Percentiles rank a stretch among this genome's conserved stretches.
These are phyloP conservation scores for Stephania yunnanensis DNA, from an alignment of 164 flowering plant genomes.

Conservation along the genomic window DNA sequence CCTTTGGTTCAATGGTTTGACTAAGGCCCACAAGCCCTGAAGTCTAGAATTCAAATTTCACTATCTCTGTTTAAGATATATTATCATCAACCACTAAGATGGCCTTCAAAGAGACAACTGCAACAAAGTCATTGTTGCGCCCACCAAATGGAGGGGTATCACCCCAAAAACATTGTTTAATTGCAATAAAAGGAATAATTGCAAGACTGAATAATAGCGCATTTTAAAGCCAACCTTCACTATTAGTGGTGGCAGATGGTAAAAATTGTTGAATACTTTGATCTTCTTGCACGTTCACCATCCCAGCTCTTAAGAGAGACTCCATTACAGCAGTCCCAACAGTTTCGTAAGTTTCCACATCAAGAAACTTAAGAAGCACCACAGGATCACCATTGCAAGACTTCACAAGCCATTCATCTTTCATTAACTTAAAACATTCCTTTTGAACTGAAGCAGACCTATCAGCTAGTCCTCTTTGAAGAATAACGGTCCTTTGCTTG, in stretches of 20 bases:
- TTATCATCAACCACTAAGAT: too few relatives aligned
- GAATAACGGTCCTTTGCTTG: conserved; percentile 71
- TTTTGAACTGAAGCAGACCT: conserved; percentile 63
- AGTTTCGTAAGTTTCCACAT: conserved; percentile 93
- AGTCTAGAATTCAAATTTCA: too few relatives aligned
- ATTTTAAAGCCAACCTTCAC: conserved; percentile 44
- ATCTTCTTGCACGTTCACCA: conserved; percentile 43
- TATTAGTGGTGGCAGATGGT: conserved; percentile 17
- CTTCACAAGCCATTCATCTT: conserved; percentile 80
- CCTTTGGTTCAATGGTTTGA: background rate
- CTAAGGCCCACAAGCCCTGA: too few relatives aligned
- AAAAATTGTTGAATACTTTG: conserved; percentile 48
- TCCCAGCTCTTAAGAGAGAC: conserved; percentile 55
- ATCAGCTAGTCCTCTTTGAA: conserved; percentile 92
- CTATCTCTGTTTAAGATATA: too few relatives aligned
- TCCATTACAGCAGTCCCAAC: conserved; percentile 81
- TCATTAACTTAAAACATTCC: conserved; percentile 78
- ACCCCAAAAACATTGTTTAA: background rate
- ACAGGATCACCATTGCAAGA: conserved; percentile 72
- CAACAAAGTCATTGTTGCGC: background rate
- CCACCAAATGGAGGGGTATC: background rate
- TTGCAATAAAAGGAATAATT: background rate
- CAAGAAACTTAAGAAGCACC: conserved; percentile 81
- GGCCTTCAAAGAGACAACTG: background rate
- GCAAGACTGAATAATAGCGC: background rate